Evolutionary conservation across 352 stramenopile genomes (phyloP), one percentile per base, ranked within the genome.

Genomic region (Phytophthora aleatoria): DNA sequence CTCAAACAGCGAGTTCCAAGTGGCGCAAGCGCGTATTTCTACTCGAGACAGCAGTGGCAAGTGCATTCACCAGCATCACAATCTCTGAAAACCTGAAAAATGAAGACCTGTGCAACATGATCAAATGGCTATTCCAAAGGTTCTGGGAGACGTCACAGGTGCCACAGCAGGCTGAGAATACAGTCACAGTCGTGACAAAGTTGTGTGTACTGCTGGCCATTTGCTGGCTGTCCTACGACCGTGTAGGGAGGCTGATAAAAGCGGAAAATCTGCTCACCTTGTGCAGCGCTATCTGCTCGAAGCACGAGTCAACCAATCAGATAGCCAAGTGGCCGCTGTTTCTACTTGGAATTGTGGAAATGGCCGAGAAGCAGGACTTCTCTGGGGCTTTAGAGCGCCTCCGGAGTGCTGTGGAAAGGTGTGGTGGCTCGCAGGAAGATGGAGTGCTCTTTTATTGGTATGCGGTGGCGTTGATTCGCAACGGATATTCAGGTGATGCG

Each of bases 401-500:
- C 35, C 45, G 27, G 11, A 33, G 45, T n/a, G 72, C 58, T 1
- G 61, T 72, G 20, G 52, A 53, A 1, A 43, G 28, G 28, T 52
- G 31, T 13, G 16, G n/a, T 11, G 6, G 26, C 10, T 54, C 13
- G 1, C 28, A 30, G 26, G 44, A 52, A 3, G 36, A 57, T 5
- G 56, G 77, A 1, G 61, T 62, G 9, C 44, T 87, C 10, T 64
- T 71, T 30, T 93, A 89, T 50, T 93, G 84, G 84, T 78, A 80
- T 43, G 81, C 80, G 0, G 66, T 90, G 26, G 64, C 73, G 9
- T 59, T 91, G 26, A 66, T 77, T 44, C 63, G 69, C 33, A 81
- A 67, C 30, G 65, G 52, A 7, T 8, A 11, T 9, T 1, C 39
- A 2, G 12, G 7, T 2, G 58, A 77, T 11, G 77, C 79, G 1